Evolutionary conservation across 257 asterid genomes (phyloP), one percentile per base, ranked within the genome.

Genomic region (Jacaranda mimosifolia): DNA sequence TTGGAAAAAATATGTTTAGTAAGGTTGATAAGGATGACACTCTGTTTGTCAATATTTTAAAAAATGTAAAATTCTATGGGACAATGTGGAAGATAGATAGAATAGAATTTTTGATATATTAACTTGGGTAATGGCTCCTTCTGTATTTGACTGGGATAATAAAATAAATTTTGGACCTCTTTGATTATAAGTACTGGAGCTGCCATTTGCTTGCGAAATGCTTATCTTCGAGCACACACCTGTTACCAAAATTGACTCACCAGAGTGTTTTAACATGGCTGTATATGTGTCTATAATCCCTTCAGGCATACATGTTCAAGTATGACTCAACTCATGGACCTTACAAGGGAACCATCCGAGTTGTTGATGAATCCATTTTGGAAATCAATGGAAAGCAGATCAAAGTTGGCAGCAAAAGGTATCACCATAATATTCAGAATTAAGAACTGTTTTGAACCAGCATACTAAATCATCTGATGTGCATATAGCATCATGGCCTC

Each of bases 251-350:
- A 26, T 26, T 26, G 42, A 79, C 21, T 51, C 38, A 49, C 9
- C n/a, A 19, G 49, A 59, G 51, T 58, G 59, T 42, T 42, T 42
- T 5, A 42, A 5, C 8, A 42, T 9, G 7, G 46, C 46, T 58
- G 40, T 63, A 76, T 26, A 19, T 81, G 62, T 63, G 76, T 64
- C 59, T 57, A 19, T 65, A 3, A 52, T 78, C 66, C 69, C 79
- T 72, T 79, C 90, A 93, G 99, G 98, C 99, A 59, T 96, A 96
- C 91, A 91, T 96, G 98, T 88, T 92, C 76, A 96, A 96, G 87
- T 96, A 93, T 82, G 99, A 96, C 70, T 96, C 99, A 35, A 96
- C 99, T 63, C 99, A 96, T 62, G 98, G 99, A 71, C 91, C 90
- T 52, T 92, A 85, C 86, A 81, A 85, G 73, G 98, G 97, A 73